A percentile compares a stretch with the other conserved stretches of the same genome.
These are phyloP conservation scores for Claviceps humidiphila DNA, from an alignment of 2,329 filamentous ascomycete genomes.

Conservation along the genomic window DNA sequence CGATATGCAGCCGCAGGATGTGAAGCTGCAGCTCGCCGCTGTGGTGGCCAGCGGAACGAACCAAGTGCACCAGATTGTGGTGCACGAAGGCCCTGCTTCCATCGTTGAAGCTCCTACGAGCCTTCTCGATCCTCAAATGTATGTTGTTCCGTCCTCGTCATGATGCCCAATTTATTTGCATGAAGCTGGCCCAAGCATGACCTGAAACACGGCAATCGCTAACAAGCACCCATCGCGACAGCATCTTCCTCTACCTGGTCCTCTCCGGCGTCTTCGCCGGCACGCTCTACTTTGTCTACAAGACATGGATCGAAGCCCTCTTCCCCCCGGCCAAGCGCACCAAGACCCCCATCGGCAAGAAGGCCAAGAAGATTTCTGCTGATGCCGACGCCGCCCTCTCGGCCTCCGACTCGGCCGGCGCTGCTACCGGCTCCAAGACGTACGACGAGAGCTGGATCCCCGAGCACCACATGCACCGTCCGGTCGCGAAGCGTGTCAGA, in stretches of 20 bases:
- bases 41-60: slow-evolving; percentile 56
- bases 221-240: slow-evolving; percentile 20
- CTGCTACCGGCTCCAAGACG: slow-evolving; percentile 54
- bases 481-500: slow-evolving; percentile 57
- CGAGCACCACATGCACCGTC: slow-evolving; percentile 75
- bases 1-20: slow-evolving; percentile 86
- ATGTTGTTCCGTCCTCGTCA: slow-evolving; percentile 22
- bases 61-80: slow-evolving; percentile 60
- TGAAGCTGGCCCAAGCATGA: too few relatives aligned
- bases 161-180: too few relatives aligned
- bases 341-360: slow-evolving; percentile 35
- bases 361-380: slow-evolving; percentile 50
- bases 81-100: slow-evolving; percentile 70
- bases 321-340: slow-evolving; percentile 80
- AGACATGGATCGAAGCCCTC: slow-evolving; percentile 90
- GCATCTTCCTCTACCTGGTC: slow-evolving; percentile 95
- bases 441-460: slow-evolving; percentile 96
- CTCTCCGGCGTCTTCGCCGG: slow-evolving; percentile 66
- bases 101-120: slow-evolving; percentile 84
- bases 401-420: slow-evolving; percentile 57
- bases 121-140: slow-evolving; percentile 95
- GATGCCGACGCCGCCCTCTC: slow-evolving; percentile 49
- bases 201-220: background rate
- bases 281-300: slow-evolving; percentile 92
- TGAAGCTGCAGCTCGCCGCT: slow-evolving; percentile 64